phyloP scores from a whole-genome alignment of 2,329 filamentous ascomycete species.

The Sporothrix globosa region DNA sequence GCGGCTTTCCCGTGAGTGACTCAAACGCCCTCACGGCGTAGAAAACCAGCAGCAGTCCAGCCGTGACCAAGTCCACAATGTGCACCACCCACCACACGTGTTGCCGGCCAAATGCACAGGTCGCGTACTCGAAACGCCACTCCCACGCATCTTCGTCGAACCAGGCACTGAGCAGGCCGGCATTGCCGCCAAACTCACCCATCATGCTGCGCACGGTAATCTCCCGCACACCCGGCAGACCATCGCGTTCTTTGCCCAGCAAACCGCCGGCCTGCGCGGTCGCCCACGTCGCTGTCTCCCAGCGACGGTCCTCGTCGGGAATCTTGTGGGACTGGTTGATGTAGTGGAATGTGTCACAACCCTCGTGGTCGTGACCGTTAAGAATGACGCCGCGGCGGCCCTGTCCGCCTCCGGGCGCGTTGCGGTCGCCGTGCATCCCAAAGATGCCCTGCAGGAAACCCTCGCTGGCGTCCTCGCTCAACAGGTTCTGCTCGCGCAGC shows the following conservation, averaged over 20 bases:
- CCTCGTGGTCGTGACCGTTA: slow-evolving; percentile 93
- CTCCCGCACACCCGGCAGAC: slow-evolving; percentile 72
- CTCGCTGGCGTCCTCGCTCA: slow-evolving; percentile 71
- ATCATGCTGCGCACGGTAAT: slow-evolving; percentile 98
- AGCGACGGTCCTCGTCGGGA: slow-evolving; percentile 48
- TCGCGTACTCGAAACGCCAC: slow-evolving; percentile 81
- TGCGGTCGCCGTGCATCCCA: slow-evolving; percentile 68
- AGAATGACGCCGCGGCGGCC: slow-evolving; percentile 78
- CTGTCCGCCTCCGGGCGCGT: slow-evolving; percentile 61
- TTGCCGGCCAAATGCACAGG: slow-evolving; percentile 80
- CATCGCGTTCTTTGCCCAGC: slow-evolving; percentile 40
- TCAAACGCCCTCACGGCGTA: slow-evolving; percentile 39
- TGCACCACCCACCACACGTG: slow-evolving; percentile 95
- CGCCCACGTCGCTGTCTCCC: slow-evolving; percentile 56
- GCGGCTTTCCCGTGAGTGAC: not conserved
- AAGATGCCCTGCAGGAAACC: slow-evolving; percentile 84
- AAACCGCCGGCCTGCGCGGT: slow-evolving; percentile 52
- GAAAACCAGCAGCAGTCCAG: slow-evolving; percentile 40
- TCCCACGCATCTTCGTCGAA: slow-evolving; percentile 72
- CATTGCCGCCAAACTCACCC: slow-evolving; percentile 92
- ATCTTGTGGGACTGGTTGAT: slow-evolving; percentile 63
- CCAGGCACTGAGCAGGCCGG: slow-evolving; percentile 85
- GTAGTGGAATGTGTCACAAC: slow-evolving; percentile 87
- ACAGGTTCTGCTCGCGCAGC: slow-evolving; percentile 87
- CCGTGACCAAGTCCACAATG: slow-evolving; percentile 63